Conservation (phyloP, 176 grass and related monocot species). For the Chloris gayana region DNA sequence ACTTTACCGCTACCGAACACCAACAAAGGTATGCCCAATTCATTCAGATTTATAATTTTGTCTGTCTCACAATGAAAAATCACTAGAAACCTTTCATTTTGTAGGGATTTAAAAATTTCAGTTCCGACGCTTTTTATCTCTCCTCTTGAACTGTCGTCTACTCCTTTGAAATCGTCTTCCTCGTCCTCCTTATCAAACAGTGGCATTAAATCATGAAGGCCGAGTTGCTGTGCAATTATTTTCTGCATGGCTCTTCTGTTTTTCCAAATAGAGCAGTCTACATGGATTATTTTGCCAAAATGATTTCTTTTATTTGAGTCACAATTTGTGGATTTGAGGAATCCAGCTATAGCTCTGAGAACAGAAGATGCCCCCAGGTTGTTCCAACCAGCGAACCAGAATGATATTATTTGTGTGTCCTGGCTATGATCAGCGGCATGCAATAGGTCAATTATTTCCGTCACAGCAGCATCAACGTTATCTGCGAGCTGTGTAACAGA, state of each 20-base stretch:
- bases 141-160: not conserved
- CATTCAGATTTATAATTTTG: not conserved
- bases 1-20: not conserved
- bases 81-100: not conserved
- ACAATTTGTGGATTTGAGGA: not conserved
- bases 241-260: not conserved
- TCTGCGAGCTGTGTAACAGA: not conserved
- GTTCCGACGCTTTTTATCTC: not conserved
- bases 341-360: not conserved
- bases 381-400: not conserved
- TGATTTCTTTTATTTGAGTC: not conserved
- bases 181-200: not conserved
- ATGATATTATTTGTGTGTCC: not conserved
- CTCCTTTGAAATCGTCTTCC: not conserved
- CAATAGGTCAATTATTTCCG: not conserved
- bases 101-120: not conserved
- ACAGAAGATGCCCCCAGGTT: not conserved
- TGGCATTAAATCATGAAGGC: not conserved
- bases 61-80: constrained; percentile 1
- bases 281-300: not conserved
- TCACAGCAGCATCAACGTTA: not conserved
- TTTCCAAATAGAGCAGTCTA: too few relatives aligned
- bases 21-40: not conserved
- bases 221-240: not conserved
- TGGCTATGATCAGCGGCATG: too few relatives aligned